These are phyloP conservation scores for Apiospora kogelbergensis DNA, from an alignment of 2,329 filamentous ascomycete species.

Conservation along the genomic window DNA sequence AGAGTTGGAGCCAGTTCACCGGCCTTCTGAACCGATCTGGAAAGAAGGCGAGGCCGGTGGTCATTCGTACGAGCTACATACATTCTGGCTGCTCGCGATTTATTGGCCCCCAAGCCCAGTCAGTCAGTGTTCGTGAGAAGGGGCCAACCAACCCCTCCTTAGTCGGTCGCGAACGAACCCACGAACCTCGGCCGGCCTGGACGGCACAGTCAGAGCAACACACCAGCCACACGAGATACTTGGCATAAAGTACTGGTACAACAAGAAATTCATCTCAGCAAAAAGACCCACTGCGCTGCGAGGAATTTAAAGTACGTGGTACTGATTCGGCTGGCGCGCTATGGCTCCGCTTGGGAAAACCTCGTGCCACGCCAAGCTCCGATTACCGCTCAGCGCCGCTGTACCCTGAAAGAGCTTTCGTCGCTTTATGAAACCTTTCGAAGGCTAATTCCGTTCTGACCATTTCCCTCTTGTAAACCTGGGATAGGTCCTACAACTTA, in stretches of 20 bases:
- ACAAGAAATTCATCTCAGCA: neutral
- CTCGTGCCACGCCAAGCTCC: neutral
- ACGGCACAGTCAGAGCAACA: neutral
- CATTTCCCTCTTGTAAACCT: no score
- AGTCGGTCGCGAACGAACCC: neutral
- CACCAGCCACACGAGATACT: neutral
- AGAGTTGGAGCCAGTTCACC: neutral
- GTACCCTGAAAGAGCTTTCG: no score
- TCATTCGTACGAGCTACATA: neutral
- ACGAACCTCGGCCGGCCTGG: neutral
- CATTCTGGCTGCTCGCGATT: neutral
- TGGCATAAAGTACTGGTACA: neutral
- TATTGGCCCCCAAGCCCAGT: neutral
- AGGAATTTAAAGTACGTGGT: neutral
- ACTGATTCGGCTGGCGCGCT: neutral
- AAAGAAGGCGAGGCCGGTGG: neutral
- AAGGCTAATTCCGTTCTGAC: no score
- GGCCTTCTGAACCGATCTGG: neutral
- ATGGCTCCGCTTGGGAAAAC: conserved; percentile 1
- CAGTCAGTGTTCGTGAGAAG: neutral
- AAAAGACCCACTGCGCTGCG: neutral
- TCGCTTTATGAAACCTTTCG: no score
- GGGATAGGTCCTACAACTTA: no score
- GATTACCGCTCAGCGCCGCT: neutral
- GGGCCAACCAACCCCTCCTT: neutral